Percentiles rank a stretch among this genome's conserved stretches.
Conservation (phyloP, 352 stramenopile genomes). For the Phytopythium montanum region DNA sequence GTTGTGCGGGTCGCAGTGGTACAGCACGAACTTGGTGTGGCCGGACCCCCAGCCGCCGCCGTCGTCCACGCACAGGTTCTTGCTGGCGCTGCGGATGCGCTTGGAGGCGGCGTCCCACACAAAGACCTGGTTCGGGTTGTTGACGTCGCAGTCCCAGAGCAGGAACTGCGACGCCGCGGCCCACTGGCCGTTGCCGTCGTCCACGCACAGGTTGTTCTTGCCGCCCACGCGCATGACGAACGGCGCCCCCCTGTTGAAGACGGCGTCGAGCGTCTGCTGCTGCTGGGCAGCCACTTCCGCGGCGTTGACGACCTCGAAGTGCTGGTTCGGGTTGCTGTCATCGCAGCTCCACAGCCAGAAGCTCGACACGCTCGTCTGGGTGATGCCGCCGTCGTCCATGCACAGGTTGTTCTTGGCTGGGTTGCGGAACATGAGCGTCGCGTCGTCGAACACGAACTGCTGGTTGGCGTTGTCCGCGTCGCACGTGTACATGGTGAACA, state of each 20-base stretch:
- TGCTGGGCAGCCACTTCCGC: slow-evolving; percentile 10
- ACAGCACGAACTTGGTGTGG: slow-evolving; percentile 18
- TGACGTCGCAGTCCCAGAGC: slow-evolving; percentile 21
- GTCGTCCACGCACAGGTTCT: slow-evolving; percentile 27
- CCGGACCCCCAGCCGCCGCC: slow-evolving; percentile 18
- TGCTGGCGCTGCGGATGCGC: neutral
- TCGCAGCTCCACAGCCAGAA: slow-evolving; percentile 11
- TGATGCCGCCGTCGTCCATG: slow-evolving; percentile 25
- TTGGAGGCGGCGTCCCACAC: slow-evolving; percentile 11
- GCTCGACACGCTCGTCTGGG: slow-evolving; percentile 10
- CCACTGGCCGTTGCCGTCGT: slow-evolving; percentile 15
- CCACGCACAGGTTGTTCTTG: slow-evolving; percentile 16
- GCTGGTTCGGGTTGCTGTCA: slow-evolving; percentile 28
- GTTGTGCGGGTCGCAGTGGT: slow-evolving; percentile 19
- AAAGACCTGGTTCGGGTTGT: slow-evolving; percentile 18
- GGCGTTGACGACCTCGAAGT: slow-evolving; percentile 25
- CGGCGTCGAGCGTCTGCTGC: slow-evolving; percentile 12
- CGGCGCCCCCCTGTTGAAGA: slow-evolving; percentile 5
- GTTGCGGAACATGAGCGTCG: slow-evolving; percentile 23
- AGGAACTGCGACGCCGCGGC: slow-evolving; percentile 10
- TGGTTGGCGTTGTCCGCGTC: neutral
- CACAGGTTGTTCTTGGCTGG: slow-evolving; percentile 27
- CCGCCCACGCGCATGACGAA: slow-evolving; percentile 14
- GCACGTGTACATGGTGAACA: slow-evolving; percentile 10
- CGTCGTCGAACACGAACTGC: slow-evolving; percentile 18